phyloP scores from a whole-genome alignment of 1,139 yeast species.

The Arxiozyma bovina region DNA sequence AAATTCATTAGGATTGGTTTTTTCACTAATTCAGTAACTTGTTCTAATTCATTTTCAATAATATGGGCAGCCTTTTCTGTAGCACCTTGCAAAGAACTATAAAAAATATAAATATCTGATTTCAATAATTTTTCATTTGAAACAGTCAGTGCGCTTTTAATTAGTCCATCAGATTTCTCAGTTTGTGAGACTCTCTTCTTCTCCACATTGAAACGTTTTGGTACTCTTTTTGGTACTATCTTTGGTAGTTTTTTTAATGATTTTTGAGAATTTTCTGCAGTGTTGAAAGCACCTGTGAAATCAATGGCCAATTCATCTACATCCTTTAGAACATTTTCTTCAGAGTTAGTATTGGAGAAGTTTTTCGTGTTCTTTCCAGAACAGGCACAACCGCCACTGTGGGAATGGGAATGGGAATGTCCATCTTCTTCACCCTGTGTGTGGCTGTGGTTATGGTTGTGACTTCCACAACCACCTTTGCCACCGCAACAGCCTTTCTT shows the following conservation, averaged over 20 bases:
- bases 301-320: slow-evolving; percentile 32
- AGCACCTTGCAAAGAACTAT: slow-evolving; percentile 79
- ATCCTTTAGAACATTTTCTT: not conserved
- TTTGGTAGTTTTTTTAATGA: not conserved
- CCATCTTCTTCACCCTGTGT: slow-evolving; percentile 10
- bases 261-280: slow-evolving; percentile 6
- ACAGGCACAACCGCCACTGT: slow-evolving; percentile 11
- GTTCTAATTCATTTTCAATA: slow-evolving; percentile 26
- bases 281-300: slow-evolving; percentile 33
- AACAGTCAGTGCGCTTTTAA: slow-evolving; percentile 28
- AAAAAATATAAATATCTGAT: slow-evolving; percentile 50
- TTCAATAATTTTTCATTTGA: slow-evolving; percentile 29
- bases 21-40: slow-evolving; percentile 33
- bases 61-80: slow-evolving; percentile 59
- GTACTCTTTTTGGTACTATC: slow-evolving; percentile 3
- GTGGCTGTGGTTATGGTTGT: not conserved
- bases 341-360: not conserved
- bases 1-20: slow-evolving; percentile 55
- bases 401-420: not conserved
- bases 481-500: slow-evolving; percentile 6
- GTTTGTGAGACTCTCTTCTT: not conserved
- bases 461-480: slow-evolving; percentile 5
- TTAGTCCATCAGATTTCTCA: slow-evolving; percentile 13
- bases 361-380: slow-evolving; percentile 5
- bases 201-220: slow-evolving; percentile 5